phyloP scores from a whole-genome alignment of 306 rosid genomes.

The Quercus alba region DNA sequence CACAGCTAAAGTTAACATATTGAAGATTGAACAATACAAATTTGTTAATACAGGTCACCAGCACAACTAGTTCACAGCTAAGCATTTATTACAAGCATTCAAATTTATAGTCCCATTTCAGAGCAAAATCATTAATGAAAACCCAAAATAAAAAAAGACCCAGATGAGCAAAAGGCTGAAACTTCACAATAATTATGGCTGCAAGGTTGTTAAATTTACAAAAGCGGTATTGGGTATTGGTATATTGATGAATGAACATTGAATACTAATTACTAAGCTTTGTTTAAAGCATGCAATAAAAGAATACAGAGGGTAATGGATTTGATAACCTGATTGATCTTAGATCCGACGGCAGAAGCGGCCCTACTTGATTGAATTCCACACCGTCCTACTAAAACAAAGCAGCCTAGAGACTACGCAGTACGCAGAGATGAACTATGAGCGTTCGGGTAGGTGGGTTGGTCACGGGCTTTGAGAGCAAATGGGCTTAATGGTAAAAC shows the following conservation, averaged over 20 bases:
- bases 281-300: no score
- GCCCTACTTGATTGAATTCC: neutral
- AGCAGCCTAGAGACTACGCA: constrained; percentile 18
- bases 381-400: neutral
- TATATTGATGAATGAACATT: neutral
- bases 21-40: neutral
- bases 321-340: neutral
- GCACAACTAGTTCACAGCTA: no score
- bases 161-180: neutral
- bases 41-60: neutral
- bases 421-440: neutral
- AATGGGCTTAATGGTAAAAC: neutral
- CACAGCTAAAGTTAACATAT: neutral
- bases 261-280: no score
- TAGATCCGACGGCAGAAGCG: neutral
- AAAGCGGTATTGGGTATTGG: neutral
- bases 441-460: neutral
- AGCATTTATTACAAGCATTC: neutral
- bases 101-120: neutral
- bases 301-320: neutral
- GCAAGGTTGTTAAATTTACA: neutral
- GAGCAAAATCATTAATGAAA: neutral
- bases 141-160: neutral
- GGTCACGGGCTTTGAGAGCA: neutral
- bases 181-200: neutral